phyloP scores from a whole-genome alignment of 2,329 filamentous ascomycete genomes.

The Aspergillus tanneri region DNA sequence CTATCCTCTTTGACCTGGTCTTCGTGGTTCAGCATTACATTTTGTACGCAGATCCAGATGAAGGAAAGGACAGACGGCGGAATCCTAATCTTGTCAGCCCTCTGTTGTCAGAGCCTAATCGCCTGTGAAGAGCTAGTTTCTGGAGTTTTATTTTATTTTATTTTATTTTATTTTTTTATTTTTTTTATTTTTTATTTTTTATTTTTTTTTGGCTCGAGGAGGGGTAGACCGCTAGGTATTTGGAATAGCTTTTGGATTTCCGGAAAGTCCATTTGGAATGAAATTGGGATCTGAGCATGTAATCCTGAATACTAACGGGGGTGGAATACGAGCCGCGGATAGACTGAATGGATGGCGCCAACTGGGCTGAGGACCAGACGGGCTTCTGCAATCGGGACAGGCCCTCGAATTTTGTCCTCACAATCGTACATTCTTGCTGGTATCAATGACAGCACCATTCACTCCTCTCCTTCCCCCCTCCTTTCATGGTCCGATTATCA shows the following conservation, averaged over 20 bases:
- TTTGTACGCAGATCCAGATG: conserved; percentile 57
- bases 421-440: neutral
- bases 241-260: too few species aligned
- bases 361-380: neutral
- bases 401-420: neutral
- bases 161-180: neutral
- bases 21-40: conserved; percentile 90
- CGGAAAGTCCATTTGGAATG: neutral
- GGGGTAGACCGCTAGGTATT: too few species aligned
- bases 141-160: conserved; percentile 1
- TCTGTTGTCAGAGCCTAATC: conserved; percentile 25
- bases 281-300: neutral
- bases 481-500: neutral
- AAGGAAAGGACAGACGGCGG: conserved; percentile 19
- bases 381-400: neutral
- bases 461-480: neutral
- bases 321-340: neutral
- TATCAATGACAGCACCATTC: neutral
- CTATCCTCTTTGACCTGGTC: conserved; percentile 78
- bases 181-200: neutral
- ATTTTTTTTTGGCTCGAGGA: neutral
- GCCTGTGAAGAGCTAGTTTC: conserved; percentile 10
- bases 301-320: neutral
- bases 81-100: conserved; percentile 28
- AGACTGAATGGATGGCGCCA: neutral